Percentiles rank a stretch among this genome's conserved stretches.
These are phyloP conservation scores for Amanita muscaria DNA, from an alignment of 768 basidiomycete species.

Conservation along the genomic window DNA sequence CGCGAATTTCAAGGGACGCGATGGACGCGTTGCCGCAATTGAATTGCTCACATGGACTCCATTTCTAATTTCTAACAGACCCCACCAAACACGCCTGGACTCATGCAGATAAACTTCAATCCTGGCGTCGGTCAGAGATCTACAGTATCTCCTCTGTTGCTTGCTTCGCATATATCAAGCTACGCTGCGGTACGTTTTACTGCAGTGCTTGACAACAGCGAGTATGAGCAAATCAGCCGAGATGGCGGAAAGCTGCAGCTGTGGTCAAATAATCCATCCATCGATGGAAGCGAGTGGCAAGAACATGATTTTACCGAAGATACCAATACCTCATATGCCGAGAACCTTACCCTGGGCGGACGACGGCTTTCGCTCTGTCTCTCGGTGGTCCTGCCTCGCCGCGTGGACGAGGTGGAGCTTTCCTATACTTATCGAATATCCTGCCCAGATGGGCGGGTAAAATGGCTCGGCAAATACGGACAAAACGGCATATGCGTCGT, in stretches of 20 bases:
- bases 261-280: conserved; percentile 29
- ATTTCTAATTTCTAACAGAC: too few relatives aligned
- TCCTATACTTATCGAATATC: conserved; percentile 43
- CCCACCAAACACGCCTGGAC: background rate
- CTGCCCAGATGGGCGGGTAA: conserved; percentile 32
- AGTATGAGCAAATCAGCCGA: conserved; percentile 23
- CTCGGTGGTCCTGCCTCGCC: conserved; percentile 1
- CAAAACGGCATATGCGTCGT: conserved; percentile 35
- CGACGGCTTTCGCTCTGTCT: background rate
- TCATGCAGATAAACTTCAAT: conserved; percentile 30
- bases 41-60: conserved; percentile 5
- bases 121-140: conserved; percentile 29
- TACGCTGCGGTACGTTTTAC: conserved; percentile 26
- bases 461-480: conserved; percentile 39
- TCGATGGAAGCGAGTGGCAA: conserved; percentile 22
- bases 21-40: conserved; percentile 1
- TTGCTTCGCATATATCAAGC: conserved; percentile 13
- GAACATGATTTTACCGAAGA: conserved; percentile 23
- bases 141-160: conserved; percentile 13
- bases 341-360: background rate
- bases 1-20: too few relatives aligned
- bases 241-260: conserved; percentile 30
- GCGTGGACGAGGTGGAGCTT: conserved; percentile 13
- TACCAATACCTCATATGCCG: background rate
- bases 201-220: conserved; percentile 21